These are phyloP conservation scores for Camellia japonica DNA, from an alignment of 148 eudicot genomes.

Conservation along the genomic window DNA sequence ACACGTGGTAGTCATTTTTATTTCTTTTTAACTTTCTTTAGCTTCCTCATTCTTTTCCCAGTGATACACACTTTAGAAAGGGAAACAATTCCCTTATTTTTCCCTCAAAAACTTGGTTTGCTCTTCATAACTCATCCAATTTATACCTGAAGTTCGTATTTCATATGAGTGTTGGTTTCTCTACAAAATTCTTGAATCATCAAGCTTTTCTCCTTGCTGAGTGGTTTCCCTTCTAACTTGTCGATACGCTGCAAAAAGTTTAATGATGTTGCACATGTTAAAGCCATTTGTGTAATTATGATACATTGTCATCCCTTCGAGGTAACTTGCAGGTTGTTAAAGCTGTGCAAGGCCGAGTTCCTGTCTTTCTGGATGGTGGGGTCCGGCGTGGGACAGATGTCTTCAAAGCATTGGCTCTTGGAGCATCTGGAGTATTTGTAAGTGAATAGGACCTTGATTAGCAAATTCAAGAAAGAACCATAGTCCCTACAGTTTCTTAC, in stretches of 20 bases:
- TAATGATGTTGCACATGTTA: background rate
- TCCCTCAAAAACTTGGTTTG: background rate
- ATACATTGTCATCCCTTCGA: background rate
- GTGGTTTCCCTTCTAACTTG: background rate
- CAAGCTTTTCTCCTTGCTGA: background rate
- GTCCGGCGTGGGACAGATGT: slow-evolving; percentile 86
- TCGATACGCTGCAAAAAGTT: background rate
- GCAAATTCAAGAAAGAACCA: background rate
- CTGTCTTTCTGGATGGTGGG: slow-evolving; percentile 84
- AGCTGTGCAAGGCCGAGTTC: slow-evolving; percentile 57
- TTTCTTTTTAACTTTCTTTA: no score
- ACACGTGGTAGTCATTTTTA: no score
- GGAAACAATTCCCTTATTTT: no score
- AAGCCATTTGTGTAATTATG: background rate
- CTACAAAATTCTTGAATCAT: background rate
- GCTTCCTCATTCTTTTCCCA: no score
- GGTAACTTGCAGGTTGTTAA: slow-evolving; percentile 50
- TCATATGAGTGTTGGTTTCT: background rate
- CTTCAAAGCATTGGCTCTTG: slow-evolving; percentile 82
- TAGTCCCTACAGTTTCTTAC: background rate
- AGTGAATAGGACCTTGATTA: slow-evolving; percentile 25
- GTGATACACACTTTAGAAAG: no score
- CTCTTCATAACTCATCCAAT: background rate
- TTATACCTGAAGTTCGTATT: background rate
- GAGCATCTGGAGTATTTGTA: slow-evolving; percentile 80